A percentile compares a stretch with the other conserved stretches of the same genome.
phyloP scores from a whole-genome alignment of 106 monocot genomes.

The Vanilla planifolia region DNA sequence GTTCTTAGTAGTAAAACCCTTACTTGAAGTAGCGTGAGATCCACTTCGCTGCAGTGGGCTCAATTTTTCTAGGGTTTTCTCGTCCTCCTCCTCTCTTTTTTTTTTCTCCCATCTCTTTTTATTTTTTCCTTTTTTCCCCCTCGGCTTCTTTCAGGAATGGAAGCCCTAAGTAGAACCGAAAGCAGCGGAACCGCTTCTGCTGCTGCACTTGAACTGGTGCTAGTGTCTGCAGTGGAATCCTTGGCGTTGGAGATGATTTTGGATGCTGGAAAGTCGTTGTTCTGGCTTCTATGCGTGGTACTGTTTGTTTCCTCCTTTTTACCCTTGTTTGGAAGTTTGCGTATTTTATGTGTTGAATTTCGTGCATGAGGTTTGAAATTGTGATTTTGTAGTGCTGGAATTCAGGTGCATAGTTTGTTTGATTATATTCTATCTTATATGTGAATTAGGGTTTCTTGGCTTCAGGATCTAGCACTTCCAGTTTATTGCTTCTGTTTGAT shows the following conservation, averaged over 20 bases:
- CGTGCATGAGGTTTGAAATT: not conserved
- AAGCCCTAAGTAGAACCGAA: not conserved
- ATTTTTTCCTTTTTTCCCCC: not conserved
- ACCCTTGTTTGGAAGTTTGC: not conserved
- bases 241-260: not conserved
- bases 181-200: not conserved
- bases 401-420: not conserved
- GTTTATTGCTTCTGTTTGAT: not conserved
- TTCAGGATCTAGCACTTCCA: not conserved
- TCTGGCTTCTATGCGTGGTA: constrained; percentile 6
- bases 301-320: not conserved
- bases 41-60: not conserved
- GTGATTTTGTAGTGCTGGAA: not conserved
- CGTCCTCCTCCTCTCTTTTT: not conserved
- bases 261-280: not conserved
- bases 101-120: not conserved
- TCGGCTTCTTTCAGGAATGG: constrained; percentile 3
- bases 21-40: not conserved
- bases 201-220: not conserved
- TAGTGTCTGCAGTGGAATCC: not conserved
- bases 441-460: not conserved
- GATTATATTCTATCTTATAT: not conserved
- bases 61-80: constrained; percentile 5
- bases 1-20: constrained; percentile 1
- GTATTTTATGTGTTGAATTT: not conserved